These are phyloP conservation scores for Colletotrichum liaoningense DNA, from an alignment of 2,329 filamentous ascomycete species.

Conservation along the genomic window DNA sequence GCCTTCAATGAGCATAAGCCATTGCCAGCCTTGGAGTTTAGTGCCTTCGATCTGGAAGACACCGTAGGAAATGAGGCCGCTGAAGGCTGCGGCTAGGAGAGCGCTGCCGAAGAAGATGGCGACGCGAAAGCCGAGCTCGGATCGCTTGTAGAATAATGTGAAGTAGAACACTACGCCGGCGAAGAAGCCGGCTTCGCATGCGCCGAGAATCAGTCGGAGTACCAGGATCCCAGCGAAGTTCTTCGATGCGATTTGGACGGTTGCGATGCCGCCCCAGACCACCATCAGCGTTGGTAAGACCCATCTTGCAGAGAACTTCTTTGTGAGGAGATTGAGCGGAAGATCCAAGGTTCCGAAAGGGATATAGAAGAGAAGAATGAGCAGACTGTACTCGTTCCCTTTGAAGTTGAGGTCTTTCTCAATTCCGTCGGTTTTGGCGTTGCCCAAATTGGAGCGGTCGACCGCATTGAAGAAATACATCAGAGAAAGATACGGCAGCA, in stretches of 20 bases:
- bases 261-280: not conserved
- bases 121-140: slow-evolving; percentile 55
- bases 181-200: slow-evolving; percentile 67
- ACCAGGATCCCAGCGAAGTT: not conserved
- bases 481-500: not conserved
- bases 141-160: slow-evolving; percentile 61
- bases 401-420: slow-evolving; percentile 7
- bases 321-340: not conserved
- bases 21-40: not conserved
- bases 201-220: not conserved
- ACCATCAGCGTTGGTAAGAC: not conserved
- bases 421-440: slow-evolving; percentile 4
- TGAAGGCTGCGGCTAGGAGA: not conserved
- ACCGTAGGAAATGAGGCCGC: not conserved
- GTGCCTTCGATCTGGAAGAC: not conserved
- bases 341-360: not conserved
- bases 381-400: slow-evolving; percentile 5
- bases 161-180: slow-evolving; percentile 66
- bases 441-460: slow-evolving; percentile 9
- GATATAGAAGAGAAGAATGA: slow-evolving; percentile 8
- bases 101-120: slow-evolving; percentile 5
- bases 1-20: not conserved
- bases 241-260: not conserved
- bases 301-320: not conserved
- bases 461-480: slow-evolving; percentile 17